These are phyloP conservation scores for Amaranthus hypochondriacus DNA, from an alignment of 148 eudicot genomes.

Conservation along the genomic window DNA sequence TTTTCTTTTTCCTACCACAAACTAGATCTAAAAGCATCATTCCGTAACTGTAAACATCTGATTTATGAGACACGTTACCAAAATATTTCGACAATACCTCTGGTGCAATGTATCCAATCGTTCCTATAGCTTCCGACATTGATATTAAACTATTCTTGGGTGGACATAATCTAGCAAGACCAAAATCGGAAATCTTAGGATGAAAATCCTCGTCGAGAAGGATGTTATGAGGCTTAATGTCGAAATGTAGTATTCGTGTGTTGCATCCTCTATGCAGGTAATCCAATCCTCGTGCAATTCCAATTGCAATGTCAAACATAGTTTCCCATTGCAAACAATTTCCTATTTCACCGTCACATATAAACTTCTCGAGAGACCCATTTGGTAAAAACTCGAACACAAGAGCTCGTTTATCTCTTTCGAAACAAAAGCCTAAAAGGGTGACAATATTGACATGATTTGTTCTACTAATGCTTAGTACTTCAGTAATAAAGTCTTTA, in stretches of 20 bases:
- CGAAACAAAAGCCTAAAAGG: constrained; percentile 62
- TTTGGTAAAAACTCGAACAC: constrained; percentile 69
- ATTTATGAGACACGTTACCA: constrained; percentile 14
- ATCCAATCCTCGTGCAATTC: constrained; percentile 14
- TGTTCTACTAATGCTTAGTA: constrained; percentile 55
- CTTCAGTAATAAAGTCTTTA: constrained; percentile 43
- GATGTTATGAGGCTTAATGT: constrained; percentile 20
- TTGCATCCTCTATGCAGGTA: constrained; percentile 21
- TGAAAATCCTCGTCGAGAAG: constrained; percentile 15
- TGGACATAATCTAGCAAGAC: constrained; percentile 14
- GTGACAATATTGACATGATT: constrained; percentile 59
- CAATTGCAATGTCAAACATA: constrained; percentile 12
- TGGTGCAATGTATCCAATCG: constrained; percentile 23
- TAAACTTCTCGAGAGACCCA: constrained; percentile 30
- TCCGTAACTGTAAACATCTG: constrained; percentile 22
- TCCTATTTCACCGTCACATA: not conserved
- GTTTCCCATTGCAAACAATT: constrained; percentile 5
- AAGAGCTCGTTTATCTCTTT: constrained; percentile 45
- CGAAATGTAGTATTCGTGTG: constrained; percentile 14
- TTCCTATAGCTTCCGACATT: constrained; percentile 20
- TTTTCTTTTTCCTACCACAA: constrained; percentile 5
- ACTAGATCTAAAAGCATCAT: constrained; percentile 18
- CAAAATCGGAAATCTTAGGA: constrained; percentile 20
- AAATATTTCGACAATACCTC: constrained; percentile 13
- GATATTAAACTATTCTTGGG: constrained; percentile 7